Evolutionary conservation across 768 basidiomycete genomes (phyloP), one percentile per base, ranked within the genome.

Genomic region (Calocera cornea): DNA sequence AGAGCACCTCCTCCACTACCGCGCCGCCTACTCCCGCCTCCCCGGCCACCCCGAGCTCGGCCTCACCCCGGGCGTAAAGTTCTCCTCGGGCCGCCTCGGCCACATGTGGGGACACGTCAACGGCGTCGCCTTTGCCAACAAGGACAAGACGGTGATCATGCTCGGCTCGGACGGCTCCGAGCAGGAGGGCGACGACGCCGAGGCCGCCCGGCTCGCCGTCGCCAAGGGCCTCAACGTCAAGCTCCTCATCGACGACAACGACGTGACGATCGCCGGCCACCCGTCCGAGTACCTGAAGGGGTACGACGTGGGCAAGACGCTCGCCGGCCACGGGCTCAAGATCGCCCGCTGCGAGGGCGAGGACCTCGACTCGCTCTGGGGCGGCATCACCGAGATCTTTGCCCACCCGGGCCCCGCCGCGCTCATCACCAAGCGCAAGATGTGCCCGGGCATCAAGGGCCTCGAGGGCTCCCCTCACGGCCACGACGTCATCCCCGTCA

Each of bases 31-130:
- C 76, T 88, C 90, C 36, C 87, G 88, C 72, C 86, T 94, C 36
- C 92, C 92, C 1, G 92, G 91, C 16, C 92, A 94, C 73, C 92
- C 92, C 16, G 92, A 93, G 77, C 81, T 93, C 7, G 92, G 92
- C 27, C 80, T 93, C 68, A 93, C 92, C 0, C 92, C 92, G n/a
- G 92, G 92, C 33, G 84, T 94, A 77, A 91, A 92, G 77, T 94
- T 94, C 78, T 92, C 91, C 1, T 93, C 91, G 0, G 92, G 92
- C n/a, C 88, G 92, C 74, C 83, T 94, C 22, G 92, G 92, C 1
- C 92, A 94, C 77, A 86, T 92, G 83, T 94, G 91, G 91, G 87
- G 91, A 0, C 76, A 89, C 70, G 88, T 93, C 65, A 93, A 93
- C 74, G 91, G 92, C 72, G 81, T 94, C 63, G 86, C 92, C 7